Base-by-base conservation (phyloP, 257 asterid genomes). In the Nicotiana sylvestris region DNA sequence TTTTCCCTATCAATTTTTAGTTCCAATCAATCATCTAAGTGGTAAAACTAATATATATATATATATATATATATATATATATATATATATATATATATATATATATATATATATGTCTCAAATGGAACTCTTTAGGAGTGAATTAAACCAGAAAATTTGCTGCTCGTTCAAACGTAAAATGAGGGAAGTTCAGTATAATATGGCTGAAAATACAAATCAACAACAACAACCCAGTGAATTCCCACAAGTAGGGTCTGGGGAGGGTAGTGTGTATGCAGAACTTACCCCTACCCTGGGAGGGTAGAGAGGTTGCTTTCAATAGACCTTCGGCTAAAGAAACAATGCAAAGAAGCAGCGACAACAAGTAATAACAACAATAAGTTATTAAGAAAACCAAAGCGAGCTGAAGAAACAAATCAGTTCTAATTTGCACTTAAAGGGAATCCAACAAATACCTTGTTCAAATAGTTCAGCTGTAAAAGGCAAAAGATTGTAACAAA, bases 401-500 rank as follows among this genome's bases (percentile, higher is more conserved):
- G 2, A 8, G 51, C 10, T 9, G 51, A 0, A 9, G 51, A 43
- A 2, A 43, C 51, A 43, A 43, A 43, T 2, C 0, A 43, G 51
- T 43, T 2, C 51, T 8, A 8, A 1, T 43, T 43, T 43, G 51
- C 51, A 43, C 51, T 2, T 43, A 0, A 0, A 70, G 78, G 49
- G 79, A 72, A 76, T 27, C 9, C 35, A 76, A 1, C 43, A 76
- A 27, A 27, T 85, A 92, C 97, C 95, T 92, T 92, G 90, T 92
- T 91, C 61, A 92, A 88, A 86, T 91, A 92, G 82, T 91, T 86
- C 62, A 92, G 88, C 88, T 92, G 97, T 85, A 88, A 70, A 68
- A 91, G 69, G 80, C 93, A 91, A 82, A 87, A 91, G 62, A 80
- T 16, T 67, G 87, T 30, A 78, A 92, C 92, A 61, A 88, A 77